Evolutionary conservation across 768 basidiomycete species (phyloP), one percentile per base, ranked within the genome.

Genomic region (Cubamyces lactineus): DNA sequence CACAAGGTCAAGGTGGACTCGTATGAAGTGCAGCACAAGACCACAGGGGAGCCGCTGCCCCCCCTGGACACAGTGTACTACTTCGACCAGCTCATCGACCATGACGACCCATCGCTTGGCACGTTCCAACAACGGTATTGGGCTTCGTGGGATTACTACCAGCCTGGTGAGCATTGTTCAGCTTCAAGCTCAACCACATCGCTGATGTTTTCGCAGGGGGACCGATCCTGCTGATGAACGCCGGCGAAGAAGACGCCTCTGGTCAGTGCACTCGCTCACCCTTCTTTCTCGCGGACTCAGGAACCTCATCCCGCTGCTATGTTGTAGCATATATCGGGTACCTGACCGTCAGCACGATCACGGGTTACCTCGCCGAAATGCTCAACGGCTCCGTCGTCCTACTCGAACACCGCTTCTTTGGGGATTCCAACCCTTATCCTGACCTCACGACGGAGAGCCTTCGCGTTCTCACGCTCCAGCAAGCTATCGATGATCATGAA

Each of bases 101-200:
- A 84, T 69, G 78, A 70, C 38, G 73, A 84, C 62, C 84, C 86
- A 17, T 75, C 78, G 24, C 74, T 83, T n/a, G 89, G 89, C 19
- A 91, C 88, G 16, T 92, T 92, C 74, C 78, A 84, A 69, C 89
- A 91, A 73, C 82, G 89, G 34, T 91, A 81, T 72, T 91, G 87
- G 87, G 78, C 83, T 62, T 84, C 84, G 34, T 87, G 78, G 72
- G 85, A 90, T 70, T 88, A 78, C 66, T 90, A 90, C 64, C 76
- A 86, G 71, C 30, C 57, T 12, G 74, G 74, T 75, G 40, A 30
- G 69, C 34, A 4, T 34, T 6, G 5, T 34, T 34, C 34, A 9
- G 9, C 34, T 34, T 34, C 9, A 9, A 34, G 1, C 5, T 62
- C 1, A 1, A 34, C 34, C 9, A 11, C 1, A 34, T 34, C 6